Evolutionary conservation across 2,329 filamentous ascomycete species (phyloP).

Genomic region (Ophiostoma tasmaniense): DNA sequence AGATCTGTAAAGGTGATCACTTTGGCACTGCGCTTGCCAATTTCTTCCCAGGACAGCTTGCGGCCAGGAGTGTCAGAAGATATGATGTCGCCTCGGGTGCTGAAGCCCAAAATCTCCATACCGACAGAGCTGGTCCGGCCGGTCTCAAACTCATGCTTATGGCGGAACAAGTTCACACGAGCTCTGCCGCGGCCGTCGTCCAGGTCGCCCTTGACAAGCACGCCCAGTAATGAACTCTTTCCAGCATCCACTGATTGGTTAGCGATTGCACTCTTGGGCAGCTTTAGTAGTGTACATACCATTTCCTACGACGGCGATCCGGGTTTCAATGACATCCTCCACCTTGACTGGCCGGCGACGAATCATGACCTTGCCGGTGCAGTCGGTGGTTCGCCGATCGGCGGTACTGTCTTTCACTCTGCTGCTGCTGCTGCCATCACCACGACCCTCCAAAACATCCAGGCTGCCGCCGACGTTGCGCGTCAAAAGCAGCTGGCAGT

Average conservation of each 20-base stretch:
- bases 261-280: not conserved
- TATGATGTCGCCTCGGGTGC: slow-evolving; percentile 75
- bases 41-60: slow-evolving; percentile 90
- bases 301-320: slow-evolving; percentile 95
- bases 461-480: slow-evolving; percentile 74
- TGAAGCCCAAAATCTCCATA: slow-evolving; percentile 98
- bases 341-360: slow-evolving; percentile 63
- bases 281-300: not conserved
- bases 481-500: slow-evolving; percentile 78
- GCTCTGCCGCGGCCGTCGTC: slow-evolving; percentile 93
- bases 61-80: slow-evolving; percentile 70
- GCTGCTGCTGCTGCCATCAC: not conserved
- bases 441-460: slow-evolving; percentile 43
- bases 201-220: slow-evolving; percentile 88
- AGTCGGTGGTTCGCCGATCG: slow-evolving; percentile 57
- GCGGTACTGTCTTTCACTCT: slow-evolving; percentile 25
- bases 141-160: slow-evolving; percentile 96
- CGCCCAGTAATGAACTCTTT: slow-evolving; percentile 92
- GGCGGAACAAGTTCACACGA: slow-evolving; percentile 88
- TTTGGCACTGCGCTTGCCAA: slow-evolving; percentile 88
- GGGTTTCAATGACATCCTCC: slow-evolving; percentile 87
- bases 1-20: slow-evolving; percentile 95
- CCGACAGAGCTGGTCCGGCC: slow-evolving; percentile 93
- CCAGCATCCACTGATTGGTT: slow-evolving; percentile 65
- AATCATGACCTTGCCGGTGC: slow-evolving; percentile 79